Base-by-base conservation (phyloP, 164 flowering plant genomes). In the Protea cynaroides region DNA sequence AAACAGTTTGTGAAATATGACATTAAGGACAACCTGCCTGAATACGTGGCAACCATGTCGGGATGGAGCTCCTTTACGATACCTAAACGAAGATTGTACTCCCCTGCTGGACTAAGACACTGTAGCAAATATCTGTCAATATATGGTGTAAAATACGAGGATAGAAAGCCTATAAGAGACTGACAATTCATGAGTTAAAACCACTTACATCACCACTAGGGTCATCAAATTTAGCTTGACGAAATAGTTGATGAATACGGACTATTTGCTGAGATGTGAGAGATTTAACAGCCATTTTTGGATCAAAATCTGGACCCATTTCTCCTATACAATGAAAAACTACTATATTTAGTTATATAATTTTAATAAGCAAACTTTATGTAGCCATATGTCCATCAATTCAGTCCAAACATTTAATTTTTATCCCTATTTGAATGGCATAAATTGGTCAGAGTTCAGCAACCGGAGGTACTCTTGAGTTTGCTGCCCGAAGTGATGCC, bases 21-120 rank as follows among this genome's bases (percentile, higher is more conserved):
- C n/a, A 51, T 50, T 34, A 58, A 29, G 46, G 29, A 74, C 74
- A 68, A 92, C 99, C 99, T 94, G 81, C 96, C 89, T 49, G 99
- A 87, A 81, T 85, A 86, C 64, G 99, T 91, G 14, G 97, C 97
- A 72, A 91, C 99, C 93, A 94, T 83, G 70, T 94, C 99, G 23
- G 99, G 99, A 76, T 94, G 93, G 69, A 94, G 79, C 75, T 94
- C 99, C 84, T 94, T 94, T 67, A 88, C 82, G 66, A 94, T 91
- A 56, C 99, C 99, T 14, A 94, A 80, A 38, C 97, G 99, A 67
- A 94, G 94, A 77, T 94, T 94, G 77, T 91, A 94, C 74, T 94
- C 97, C 47, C 96, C 99, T 21, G 99, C 97, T 78, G 97, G 99
- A 80, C 97, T 94, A 61, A 94, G 94, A 80, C 96, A 89, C 99